Evolutionary conservation across 169 alveolate genomes (phyloP).

Genomic region (Plasmodium adleri): DNA sequence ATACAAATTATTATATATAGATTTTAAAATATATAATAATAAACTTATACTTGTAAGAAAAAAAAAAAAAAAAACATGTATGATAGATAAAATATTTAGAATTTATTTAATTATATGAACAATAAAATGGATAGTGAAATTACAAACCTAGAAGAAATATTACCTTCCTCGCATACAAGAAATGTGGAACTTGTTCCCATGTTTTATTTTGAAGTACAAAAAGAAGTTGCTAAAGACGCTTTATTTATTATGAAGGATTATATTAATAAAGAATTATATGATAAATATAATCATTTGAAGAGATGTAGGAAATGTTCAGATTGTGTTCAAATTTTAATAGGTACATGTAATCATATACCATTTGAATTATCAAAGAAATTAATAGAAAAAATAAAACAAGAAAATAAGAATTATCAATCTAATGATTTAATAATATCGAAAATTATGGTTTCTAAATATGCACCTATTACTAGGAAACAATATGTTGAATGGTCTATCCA

Average conservation of each 20-base stretch:
- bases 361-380: constrained; percentile 10
- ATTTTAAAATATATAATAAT: too few species aligned
- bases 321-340: constrained; percentile 42
- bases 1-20: too few species aligned
- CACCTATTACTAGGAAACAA: constrained; percentile 85
- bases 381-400: constrained; percentile 20
- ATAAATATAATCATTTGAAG: constrained; percentile 56
- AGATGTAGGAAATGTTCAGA: constrained; percentile 44
- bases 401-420: neutral
- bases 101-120: neutral
- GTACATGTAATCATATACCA: constrained; percentile 33
- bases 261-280: constrained; percentile 34
- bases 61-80: too few species aligned
- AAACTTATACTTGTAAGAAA: too few species aligned
- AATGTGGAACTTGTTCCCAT: constrained; percentile 17
- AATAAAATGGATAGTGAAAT: constrained; percentile 25
- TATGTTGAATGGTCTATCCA: constrained; percentile 80
- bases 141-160: constrained; percentile 28
- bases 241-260: constrained; percentile 44
- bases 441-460: constrained; percentile 81
- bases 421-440: constrained; percentile 14
- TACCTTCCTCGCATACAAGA: constrained; percentile 33
- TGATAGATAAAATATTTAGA: too few species aligned
- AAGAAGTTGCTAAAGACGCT: constrained; percentile 38
- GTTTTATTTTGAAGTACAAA: constrained; percentile 54